phyloP scores from a whole-genome alignment of 257 asterid genomes.

The Solanum pimpinellifolium region DNA sequence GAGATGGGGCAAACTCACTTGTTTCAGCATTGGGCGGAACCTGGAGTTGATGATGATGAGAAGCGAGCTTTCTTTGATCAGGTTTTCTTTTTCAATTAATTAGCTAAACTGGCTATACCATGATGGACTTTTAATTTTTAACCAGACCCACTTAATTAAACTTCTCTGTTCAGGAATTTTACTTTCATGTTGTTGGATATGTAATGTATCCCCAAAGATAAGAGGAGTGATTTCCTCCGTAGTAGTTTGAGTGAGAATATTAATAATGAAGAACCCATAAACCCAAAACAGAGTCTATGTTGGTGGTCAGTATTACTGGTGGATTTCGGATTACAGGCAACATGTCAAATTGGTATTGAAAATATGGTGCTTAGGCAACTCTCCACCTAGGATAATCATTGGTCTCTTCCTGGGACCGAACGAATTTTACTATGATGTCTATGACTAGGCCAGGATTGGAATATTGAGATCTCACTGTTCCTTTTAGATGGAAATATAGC shows the following conservation, averaged over 20 bases:
- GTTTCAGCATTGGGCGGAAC: slow-evolving; percentile 84
- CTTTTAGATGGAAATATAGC: slow-evolving; percentile 64
- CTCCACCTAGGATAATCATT: slow-evolving; percentile 85
- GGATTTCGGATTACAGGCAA: not conserved
- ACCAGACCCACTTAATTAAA: not conserved
- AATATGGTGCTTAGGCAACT: slow-evolving; percentile 91
- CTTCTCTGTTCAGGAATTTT: not conserved
- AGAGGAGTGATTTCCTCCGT: not conserved
- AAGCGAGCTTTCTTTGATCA: slow-evolving; percentile 72
- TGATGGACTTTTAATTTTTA: not conserved
- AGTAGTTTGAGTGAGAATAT: not conserved
- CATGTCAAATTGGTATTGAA: slow-evolving; percentile 78
- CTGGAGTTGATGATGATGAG: slow-evolving; percentile 69
- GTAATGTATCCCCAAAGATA: not conserved
- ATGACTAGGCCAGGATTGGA: slow-evolving; percentile 66
- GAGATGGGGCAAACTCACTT: slow-evolving; percentile 66
- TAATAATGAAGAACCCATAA: not conserved
- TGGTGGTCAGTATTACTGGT: not conserved
- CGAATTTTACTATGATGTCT: slow-evolving; percentile 76
- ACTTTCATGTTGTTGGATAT: not conserved
- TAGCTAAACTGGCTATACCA: not conserved
- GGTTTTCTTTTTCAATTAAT: slow-evolving; percentile 14
- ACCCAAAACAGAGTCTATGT: not conserved
- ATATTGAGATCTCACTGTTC: not conserved
- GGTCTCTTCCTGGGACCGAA: slow-evolving; percentile 61